Conservation (phyloP, 2,329 filamentous ascomycete genomes). For the Ophiostoma ulmi region DNA sequence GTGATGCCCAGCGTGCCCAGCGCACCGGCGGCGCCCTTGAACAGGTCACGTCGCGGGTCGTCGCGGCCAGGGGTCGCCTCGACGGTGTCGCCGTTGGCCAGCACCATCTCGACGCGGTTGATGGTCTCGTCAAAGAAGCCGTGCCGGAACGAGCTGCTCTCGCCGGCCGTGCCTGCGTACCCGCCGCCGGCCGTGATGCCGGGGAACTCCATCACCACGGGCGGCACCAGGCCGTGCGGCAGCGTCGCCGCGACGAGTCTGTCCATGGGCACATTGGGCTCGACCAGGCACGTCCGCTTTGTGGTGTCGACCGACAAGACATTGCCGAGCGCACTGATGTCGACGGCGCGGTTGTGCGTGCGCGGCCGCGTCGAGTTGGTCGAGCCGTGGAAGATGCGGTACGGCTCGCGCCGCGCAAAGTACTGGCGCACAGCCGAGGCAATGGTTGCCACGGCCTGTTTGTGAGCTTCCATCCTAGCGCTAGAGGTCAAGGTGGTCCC, state of each 20-base stretch:
- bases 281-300: conserved; percentile 58
- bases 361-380: conserved; percentile 67
- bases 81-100: conserved; percentile 61
- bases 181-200: conserved; percentile 70
- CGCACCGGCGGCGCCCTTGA: conserved; percentile 60
- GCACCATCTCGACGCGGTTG: conserved; percentile 61
- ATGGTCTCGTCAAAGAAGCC: conserved; percentile 67
- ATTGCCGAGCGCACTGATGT: conserved; percentile 59
- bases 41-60: conserved; percentile 51
- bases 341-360: conserved; percentile 37
- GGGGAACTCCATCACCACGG: conserved; percentile 71
- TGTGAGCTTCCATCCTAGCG: conserved; percentile 46
- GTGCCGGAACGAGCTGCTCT: conserved; percentile 64
- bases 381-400: conserved; percentile 71
- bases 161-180: conserved; percentile 65
- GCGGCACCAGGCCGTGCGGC: conserved; percentile 60
- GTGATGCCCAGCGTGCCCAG: conserved; percentile 64
- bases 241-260: conserved; percentile 61
- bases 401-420: conserved; percentile 50
- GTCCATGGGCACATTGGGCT: conserved; percentile 74
- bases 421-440: conserved; percentile 45
- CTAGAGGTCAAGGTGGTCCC: not conserved
- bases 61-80: conserved; percentile 36
- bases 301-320: conserved; percentile 58
- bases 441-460: conserved; percentile 44